phyloP scores from a whole-genome alignment of 352 stramenopile genomes.

The Phytophthora idaei region DNA sequence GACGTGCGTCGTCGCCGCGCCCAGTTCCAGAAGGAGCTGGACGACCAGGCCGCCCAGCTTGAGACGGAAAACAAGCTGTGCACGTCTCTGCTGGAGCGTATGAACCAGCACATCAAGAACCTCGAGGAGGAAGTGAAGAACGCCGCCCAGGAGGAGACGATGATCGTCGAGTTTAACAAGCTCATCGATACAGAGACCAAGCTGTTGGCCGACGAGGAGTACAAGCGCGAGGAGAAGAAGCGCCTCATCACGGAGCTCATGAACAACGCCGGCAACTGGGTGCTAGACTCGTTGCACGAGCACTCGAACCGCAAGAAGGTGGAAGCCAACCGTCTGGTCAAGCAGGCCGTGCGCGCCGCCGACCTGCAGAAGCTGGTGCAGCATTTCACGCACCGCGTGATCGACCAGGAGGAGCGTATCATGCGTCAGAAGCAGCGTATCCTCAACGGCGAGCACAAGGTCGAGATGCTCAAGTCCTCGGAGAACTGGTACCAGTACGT shows the following conservation, averaged over 20 bases:
- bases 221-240: constrained; percentile 91
- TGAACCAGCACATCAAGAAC: constrained; percentile 85
- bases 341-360: constrained; percentile 80
- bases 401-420: constrained; percentile 90
- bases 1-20: constrained; percentile 75
- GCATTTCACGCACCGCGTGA: constrained; percentile 90
- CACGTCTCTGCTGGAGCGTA: constrained; percentile 77
- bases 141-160: constrained; percentile 65
- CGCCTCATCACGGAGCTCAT: constrained; percentile 83
- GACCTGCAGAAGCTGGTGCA: constrained; percentile 89
- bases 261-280: constrained; percentile 89
- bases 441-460: constrained; percentile 89
- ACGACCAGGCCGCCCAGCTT: constrained; percentile 77
- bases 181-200: constrained; percentile 80
- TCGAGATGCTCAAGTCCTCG: constrained; percentile 90
- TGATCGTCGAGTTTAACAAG: constrained; percentile 79
- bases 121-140: constrained; percentile 82
- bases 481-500: constrained; percentile 92
- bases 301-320: constrained; percentile 90
- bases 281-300: constrained; percentile 80
- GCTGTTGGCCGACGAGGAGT: constrained; percentile 76
- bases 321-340: constrained; percentile 84
- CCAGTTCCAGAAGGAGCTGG: constrained; percentile 87
- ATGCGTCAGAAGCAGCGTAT: constrained; percentile 92
- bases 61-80: constrained; percentile 82